phyloP scores from a whole-genome alignment of 2,329 filamentous ascomycete genomes.

The Phoma sp. region DNA sequence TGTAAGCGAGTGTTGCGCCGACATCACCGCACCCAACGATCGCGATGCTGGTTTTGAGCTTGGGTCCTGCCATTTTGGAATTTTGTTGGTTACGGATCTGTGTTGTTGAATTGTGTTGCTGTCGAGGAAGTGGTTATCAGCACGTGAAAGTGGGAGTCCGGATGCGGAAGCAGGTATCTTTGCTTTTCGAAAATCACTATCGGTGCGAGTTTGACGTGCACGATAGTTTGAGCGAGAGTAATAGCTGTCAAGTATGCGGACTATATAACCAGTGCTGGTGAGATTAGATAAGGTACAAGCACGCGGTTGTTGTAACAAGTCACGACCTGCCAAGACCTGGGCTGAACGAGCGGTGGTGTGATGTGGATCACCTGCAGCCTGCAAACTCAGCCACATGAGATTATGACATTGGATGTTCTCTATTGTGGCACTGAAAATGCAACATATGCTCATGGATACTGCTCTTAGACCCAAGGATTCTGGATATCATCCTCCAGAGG shows the following conservation, averaged over 20 bases:
- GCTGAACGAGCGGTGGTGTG: slow-evolving; percentile 28
- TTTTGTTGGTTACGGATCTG: background rate
- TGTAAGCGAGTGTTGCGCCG: slow-evolving; percentile 59
- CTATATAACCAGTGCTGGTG: slow-evolving; percentile 9
- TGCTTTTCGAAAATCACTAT: background rate
- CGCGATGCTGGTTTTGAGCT: slow-evolving; percentile 52
- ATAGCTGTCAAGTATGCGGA: background rate
- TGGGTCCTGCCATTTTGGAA: slow-evolving; percentile 29
- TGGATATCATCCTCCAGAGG: slow-evolving; percentile 54
- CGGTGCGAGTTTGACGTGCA: background rate
- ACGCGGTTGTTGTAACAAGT: slow-evolving; percentile 2
- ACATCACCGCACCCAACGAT: slow-evolving; percentile 61
- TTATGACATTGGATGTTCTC: background rate
- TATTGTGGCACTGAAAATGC: background rate
- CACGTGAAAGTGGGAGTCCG: slow-evolving; percentile 4
- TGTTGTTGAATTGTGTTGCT: background rate
- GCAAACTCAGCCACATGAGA: slow-evolving; percentile 6
- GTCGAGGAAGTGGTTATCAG: background rate
- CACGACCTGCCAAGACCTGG: slow-evolving; percentile 26
- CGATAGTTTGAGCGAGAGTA: background rate
- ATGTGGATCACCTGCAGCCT: slow-evolving; percentile 17
- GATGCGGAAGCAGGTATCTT: slow-evolving; percentile 3
- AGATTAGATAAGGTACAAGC: slow-evolving; percentile 7
- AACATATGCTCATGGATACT: background rate
- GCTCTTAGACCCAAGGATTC: slow-evolving; percentile 27